A percentile compares a stretch with the other conserved stretches of the same genome.
phyloP scores from a whole-genome alignment of 371 early-diverging fungal species.

The Syncephalastrum sp. region DNA sequence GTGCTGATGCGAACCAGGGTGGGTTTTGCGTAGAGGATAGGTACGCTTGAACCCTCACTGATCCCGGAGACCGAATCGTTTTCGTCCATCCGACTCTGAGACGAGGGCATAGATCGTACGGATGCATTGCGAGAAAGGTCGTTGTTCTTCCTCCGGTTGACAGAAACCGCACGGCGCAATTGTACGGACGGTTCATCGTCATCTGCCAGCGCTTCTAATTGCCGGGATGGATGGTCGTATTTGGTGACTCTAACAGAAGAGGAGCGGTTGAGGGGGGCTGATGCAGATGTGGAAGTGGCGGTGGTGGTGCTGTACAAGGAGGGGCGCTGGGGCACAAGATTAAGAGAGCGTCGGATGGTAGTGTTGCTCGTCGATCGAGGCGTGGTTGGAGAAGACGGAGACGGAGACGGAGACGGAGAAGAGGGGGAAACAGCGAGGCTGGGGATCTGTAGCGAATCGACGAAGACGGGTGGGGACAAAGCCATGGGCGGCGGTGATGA shows the following conservation, averaged over 20 bases:
- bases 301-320: not conserved
- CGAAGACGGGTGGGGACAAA: conserved; percentile 5
- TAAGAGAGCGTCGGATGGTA: conserved; percentile 30
- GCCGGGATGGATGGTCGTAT: conserved; percentile 21
- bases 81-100: conserved; percentile 8
- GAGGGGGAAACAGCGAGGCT: conserved; percentile 18
- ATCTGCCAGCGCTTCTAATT: conserved; percentile 11
- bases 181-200: conserved; percentile 9
- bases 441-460: conserved; percentile 28
- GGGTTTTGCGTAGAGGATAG: conserved; percentile 23
- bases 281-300: not conserved
- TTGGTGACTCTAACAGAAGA: conserved; percentile 39
- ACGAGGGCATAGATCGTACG: conserved; percentile 8
- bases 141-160: conserved; percentile 14
- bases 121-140: conserved; percentile 14
- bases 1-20: conserved; percentile 30
- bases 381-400: conserved; percentile 14
- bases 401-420: conserved; percentile 1
- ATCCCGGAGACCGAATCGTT: not conserved
- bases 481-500: conserved; percentile 7
- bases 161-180: conserved; percentile 27
- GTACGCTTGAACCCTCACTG: conserved; percentile 1
- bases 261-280: conserved; percentile 18
- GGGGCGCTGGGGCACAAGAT: conserved; percentile 15
- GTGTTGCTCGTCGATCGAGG: conserved; percentile 6